Conservation (phyloP, 805 yeast species). For the Tetrapisispora nanseiensis region DNA sequence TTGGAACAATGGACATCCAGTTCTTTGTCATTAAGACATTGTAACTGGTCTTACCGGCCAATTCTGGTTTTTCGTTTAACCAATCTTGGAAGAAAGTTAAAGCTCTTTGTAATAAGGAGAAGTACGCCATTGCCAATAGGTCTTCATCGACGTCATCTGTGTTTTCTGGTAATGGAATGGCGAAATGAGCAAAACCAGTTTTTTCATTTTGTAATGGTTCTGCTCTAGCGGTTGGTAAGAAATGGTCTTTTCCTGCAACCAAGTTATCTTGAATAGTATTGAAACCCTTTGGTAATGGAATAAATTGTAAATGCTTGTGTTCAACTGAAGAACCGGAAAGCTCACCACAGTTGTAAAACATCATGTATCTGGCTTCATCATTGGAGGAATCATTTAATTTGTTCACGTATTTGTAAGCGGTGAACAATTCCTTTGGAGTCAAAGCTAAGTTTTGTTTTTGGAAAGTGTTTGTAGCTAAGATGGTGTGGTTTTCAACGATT, state of each 20-base stretch:
- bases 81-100: constrained; percentile 59
- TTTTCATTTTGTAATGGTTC: constrained; percentile 54
- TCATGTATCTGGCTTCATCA: constrained; percentile 49
- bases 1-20: constrained; percentile 81
- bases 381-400: constrained; percentile 32
- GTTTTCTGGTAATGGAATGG: constrained; percentile 49
- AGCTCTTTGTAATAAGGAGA: constrained; percentile 61
- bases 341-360: constrained; percentile 83
- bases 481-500: constrained; percentile 65
- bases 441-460: constrained; percentile 67
- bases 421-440: constrained; percentile 54
- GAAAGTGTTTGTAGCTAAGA: constrained; percentile 68
- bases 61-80: constrained; percentile 21
- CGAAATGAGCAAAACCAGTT: constrained; percentile 72
- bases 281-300: constrained; percentile 56
- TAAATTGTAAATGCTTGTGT: constrained; percentile 85
- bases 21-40: constrained; percentile 73
- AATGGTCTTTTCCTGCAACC: constrained; percentile 37
- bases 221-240: constrained; percentile 43
- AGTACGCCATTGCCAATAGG: constrained; percentile 55
- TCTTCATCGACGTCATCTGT: constrained; percentile 44
- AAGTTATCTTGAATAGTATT: constrained; percentile 47
- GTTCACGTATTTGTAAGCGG: constrained; percentile 48
- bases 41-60: constrained; percentile 44
- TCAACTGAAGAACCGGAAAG: constrained; percentile 87